Percentiles rank a stretch among this genome's conserved stretches.
Conservation (phyloP, 805 yeast genomes). For the Candida fluviatilis region DNA sequence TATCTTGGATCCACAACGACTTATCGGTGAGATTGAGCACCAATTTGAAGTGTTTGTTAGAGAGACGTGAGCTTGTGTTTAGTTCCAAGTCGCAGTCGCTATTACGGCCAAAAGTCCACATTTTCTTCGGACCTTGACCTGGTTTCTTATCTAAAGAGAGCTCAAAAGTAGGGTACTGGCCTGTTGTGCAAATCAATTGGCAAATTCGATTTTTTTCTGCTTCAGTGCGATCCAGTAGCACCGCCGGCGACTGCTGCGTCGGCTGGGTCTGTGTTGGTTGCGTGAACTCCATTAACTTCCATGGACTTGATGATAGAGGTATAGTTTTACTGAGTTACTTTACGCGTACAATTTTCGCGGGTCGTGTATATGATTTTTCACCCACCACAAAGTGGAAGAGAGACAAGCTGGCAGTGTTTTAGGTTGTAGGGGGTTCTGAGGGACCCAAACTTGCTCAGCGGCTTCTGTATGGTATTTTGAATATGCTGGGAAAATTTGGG, state of each 20-base stretch:
- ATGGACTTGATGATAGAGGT: too few relatives aligned
- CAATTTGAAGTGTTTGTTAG: constrained; percentile 69
- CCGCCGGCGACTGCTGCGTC: constrained; percentile 34
- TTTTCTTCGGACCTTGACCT: constrained; percentile 24
- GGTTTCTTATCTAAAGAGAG: constrained; percentile 27
- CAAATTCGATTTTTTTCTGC: constrained; percentile 38
- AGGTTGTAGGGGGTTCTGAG: too few relatives aligned
- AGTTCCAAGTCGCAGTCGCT: constrained; percentile 59
- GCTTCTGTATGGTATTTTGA: too few relatives aligned
- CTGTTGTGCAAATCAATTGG: constrained; percentile 57
- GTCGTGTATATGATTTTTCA: not conserved
- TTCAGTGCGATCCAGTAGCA: constrained; percentile 20
- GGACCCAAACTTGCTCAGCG: too few relatives aligned
- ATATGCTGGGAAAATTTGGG: too few relatives aligned
- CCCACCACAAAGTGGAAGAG: too few relatives aligned
- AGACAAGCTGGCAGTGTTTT: too few relatives aligned
- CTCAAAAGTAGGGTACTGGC: constrained; percentile 45
- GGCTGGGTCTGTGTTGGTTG: constrained; percentile 35
- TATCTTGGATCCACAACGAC: constrained; percentile 62
- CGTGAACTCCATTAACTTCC: constrained; percentile 15
- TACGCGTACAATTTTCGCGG: not conserved
- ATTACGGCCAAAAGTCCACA: constrained; percentile 78
- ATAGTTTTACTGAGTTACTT: not conserved
- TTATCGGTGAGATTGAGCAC: constrained; percentile 60
- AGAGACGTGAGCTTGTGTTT: constrained; percentile 56